Percentiles rank a stretch among this genome's conserved stretches.
Conservation (phyloP, 768 basidiomycete species). For the Hygrocybe coccinea region DNA sequence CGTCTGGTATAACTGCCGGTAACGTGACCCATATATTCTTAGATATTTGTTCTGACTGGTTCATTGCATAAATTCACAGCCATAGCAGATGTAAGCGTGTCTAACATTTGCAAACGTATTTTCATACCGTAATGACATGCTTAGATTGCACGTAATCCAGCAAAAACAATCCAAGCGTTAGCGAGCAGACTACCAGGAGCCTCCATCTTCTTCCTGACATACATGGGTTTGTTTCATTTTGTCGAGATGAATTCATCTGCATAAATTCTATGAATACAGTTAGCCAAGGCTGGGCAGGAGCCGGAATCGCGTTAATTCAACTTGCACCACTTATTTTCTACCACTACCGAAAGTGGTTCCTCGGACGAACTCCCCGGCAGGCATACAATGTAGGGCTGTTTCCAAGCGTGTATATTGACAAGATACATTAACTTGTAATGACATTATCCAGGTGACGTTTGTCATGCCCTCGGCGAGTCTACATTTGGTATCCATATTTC, state of each 20-base stretch:
- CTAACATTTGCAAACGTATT: no score
- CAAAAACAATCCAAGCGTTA: slow-evolving; percentile 5
- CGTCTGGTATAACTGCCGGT: slow-evolving; percentile 28
- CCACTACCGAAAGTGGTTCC: slow-evolving; percentile 58
- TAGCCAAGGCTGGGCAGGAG: slow-evolving; percentile 10
- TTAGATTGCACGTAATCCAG: slow-evolving; percentile 8
- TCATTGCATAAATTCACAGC: slow-evolving; percentile 53
- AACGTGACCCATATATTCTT: background rate
- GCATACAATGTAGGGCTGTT: slow-evolving; percentile 37
- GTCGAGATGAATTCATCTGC: no score
- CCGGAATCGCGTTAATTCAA: slow-evolving; percentile 9
- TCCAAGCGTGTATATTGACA: slow-evolving; percentile 7
- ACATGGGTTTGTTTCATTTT: slow-evolving; percentile 4
- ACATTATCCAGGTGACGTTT: slow-evolving; percentile 41
- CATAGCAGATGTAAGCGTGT: slow-evolving; percentile 14
- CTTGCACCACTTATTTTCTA: slow-evolving; percentile 35
- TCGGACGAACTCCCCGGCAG: slow-evolving; percentile 63
- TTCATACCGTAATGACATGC: no score
- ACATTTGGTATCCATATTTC: background rate
- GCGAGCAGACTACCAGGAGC: slow-evolving; percentile 39
- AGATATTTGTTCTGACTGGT: slow-evolving; percentile 2
- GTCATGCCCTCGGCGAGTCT: slow-evolving; percentile 46
- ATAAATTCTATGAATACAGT: background rate
- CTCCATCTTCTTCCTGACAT: slow-evolving; percentile 58
- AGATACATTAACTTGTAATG: background rate